Evolutionary conservation across 768 basidiomycete species (phyloP).

Genomic region (Pseudohyphozyma bogoriensis): DNA sequence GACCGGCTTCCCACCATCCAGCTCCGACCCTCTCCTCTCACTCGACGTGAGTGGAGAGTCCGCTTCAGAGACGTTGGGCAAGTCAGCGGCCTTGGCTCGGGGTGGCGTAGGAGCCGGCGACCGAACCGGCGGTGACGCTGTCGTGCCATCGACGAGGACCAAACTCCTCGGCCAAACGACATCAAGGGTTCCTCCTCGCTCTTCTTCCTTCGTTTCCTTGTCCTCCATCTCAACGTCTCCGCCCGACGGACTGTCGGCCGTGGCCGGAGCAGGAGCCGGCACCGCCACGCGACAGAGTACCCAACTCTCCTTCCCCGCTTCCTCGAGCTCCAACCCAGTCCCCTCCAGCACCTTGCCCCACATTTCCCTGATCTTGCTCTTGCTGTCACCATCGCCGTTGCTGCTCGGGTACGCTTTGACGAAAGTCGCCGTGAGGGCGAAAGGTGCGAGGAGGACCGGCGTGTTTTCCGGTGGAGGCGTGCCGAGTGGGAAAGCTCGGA

Average conservation of each 20-base stretch:
- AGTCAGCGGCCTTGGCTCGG: neutral
- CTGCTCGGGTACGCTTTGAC: neutral
- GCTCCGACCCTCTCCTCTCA: too few relatives aligned
- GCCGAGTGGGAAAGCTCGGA: neutral
- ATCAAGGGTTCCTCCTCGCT: neutral
- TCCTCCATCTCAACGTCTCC: too few relatives aligned
- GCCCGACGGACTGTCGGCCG: neutral
- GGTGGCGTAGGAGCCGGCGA: neutral
- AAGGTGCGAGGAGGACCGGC: conserved; percentile 10
- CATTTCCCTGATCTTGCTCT: neutral
- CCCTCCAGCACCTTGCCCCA: conserved; percentile 5
- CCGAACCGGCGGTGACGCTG: neutral
- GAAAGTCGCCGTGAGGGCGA: conserved; percentile 1
- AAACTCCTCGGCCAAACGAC: conserved; percentile 18
- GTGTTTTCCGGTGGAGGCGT: neutral
- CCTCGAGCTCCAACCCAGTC: neutral
- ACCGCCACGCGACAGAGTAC: conserved; percentile 12
- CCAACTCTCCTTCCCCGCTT: conserved; percentile 2
- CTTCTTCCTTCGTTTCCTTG: too few relatives aligned
- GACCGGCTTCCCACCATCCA: too few relatives aligned
- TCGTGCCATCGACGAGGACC: conserved; percentile 10
- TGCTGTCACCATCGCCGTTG: neutral
- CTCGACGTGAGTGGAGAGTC: too few relatives aligned
- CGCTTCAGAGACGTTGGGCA: neutral
- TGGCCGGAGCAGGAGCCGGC: neutral